These are phyloP conservation scores for Knoxia roxburghii DNA, from an alignment of 257 asterid genomes.

Conservation along the genomic window DNA sequence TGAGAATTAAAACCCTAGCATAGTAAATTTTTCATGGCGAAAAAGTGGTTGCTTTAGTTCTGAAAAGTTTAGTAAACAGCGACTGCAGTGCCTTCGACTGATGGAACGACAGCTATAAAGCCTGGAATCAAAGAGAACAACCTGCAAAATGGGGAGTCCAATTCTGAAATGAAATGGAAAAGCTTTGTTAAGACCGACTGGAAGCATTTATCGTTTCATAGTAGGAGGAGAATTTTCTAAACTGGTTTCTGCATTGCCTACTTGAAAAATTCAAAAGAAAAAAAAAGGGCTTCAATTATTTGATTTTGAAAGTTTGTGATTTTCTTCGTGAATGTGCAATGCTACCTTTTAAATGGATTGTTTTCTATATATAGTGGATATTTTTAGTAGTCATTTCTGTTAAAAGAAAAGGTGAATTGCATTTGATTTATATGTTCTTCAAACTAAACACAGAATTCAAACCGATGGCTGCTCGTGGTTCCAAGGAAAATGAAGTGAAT, in stretches of 20 bases:
- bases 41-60: not conserved
- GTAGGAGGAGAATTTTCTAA: too few species aligned
- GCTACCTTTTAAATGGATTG: not conserved
- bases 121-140: not conserved
- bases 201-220: too few species aligned
- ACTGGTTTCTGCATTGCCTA: not conserved
- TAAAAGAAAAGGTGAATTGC: not conserved
- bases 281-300: not conserved
- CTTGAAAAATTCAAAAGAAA: too few species aligned
- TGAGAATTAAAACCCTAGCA: not conserved
- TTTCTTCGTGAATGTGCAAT: not conserved
- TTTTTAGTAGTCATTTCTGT: not conserved
- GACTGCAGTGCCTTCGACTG: not conserved
- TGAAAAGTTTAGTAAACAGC: not conserved
- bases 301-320: not conserved
- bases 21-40: not conserved
- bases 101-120: too few species aligned
- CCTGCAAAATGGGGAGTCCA: not conserved
- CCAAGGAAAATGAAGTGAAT: slow-evolving; percentile 20
- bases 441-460: not conserved
- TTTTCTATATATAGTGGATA: too few species aligned
- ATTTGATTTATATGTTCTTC: not conserved
- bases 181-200: too few species aligned
- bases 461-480: slow-evolving; percentile 3
- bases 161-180: not conserved